Evolutionary conservation across 805 yeast genomes (phyloP), one percentile per base, ranked within the genome.

Genomic region (Candida tammaniensis): DNA sequence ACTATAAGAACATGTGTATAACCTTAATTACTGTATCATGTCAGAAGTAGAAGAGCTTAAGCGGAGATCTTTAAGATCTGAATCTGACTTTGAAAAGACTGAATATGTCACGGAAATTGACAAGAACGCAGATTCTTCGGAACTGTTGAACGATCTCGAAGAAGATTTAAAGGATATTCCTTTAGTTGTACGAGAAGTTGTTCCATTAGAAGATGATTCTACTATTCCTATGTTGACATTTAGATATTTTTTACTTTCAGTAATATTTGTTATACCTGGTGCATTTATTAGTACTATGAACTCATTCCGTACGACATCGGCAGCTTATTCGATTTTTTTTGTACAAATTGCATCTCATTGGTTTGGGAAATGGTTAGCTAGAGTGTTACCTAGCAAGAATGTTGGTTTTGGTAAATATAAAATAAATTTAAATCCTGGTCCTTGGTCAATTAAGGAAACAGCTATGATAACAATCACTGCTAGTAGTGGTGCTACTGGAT

Each of bases 361-460:
- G 46, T 47, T 59, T 1, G 76, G 76, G 1, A 54, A 59, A 30
- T 67, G 64, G 59, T 45, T 70, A 33, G 70, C 76, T 0, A 47
- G 38, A 19, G 51, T 48, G 0, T 49, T 72, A 3, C 78, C 78
- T 1, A 31, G 45, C 11, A 55, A 48, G 31, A 42, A 28, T 13
- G 35, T 59, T 10, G 33, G 36, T 7, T 40, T 45, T 11, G 43
- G 54, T 9, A 19, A 17, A 17, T 31, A 42, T 17, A 43, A 44
- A 25, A 64, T 70, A 39, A 53, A 54, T 31, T 44, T 68, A 31
- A 72, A 72, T 39, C 76, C 78, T 0, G 72, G 74, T 2, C 76
- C 77, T 0, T 72, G 76, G 76, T 54, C 72, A 1, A 61, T 72
- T 22, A 70, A 71, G 39, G 77, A 72, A 42, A 61, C 74, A 14